Evolutionary conservation across 768 basidiomycete species (phyloP).

Genomic region (Ramaria sp.): DNA sequence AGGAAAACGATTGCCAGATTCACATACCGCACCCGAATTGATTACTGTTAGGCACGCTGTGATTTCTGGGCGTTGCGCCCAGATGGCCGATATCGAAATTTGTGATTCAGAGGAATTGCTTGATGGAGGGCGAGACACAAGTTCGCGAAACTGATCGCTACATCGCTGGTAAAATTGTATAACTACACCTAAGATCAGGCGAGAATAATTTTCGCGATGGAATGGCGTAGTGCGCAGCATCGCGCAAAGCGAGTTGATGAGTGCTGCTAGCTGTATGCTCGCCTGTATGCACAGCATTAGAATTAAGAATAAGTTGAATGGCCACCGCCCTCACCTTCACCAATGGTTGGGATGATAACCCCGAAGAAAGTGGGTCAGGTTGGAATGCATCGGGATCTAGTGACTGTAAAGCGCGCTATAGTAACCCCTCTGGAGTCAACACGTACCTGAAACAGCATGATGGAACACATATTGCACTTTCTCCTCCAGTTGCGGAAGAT

Average conservation of each 20-base stretch:
- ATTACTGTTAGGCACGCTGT: conserved; percentile 62
- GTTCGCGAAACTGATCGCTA: conserved; percentile 74
- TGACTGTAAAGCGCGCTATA: background rate
- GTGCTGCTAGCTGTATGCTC: conserved; percentile 71
- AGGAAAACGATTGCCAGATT: background rate
- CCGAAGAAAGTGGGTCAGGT: conserved; percentile 57
- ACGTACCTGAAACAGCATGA: conserved; percentile 64
- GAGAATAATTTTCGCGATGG: conserved; percentile 88
- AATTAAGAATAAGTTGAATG: background rate
- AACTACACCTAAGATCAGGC: conserved; percentile 87
- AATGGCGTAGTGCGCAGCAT: conserved; percentile 91
- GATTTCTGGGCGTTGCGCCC: conserved; percentile 83
- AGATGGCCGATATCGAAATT: conserved; percentile 42
- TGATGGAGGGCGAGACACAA: conserved; percentile 36
- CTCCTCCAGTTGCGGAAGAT: conserved; percentile 91
- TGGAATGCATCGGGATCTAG: conserved; percentile 80
- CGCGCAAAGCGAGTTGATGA: conserved; percentile 84
- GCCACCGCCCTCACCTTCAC: conserved; percentile 45
- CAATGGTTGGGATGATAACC: conserved; percentile 61
- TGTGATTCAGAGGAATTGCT: conserved; percentile 29
- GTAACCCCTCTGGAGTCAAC: too few relatives aligned
- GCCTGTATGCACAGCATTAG: conserved; percentile 38
- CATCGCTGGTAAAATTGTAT: conserved; percentile 96
- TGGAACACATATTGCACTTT: conserved; percentile 84
- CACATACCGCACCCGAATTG: conserved; percentile 38